These are phyloP conservation scores for Aspergillus leporis DNA, from an alignment of 495 filamentous ascomycete genomes.

Conservation along the genomic window DNA sequence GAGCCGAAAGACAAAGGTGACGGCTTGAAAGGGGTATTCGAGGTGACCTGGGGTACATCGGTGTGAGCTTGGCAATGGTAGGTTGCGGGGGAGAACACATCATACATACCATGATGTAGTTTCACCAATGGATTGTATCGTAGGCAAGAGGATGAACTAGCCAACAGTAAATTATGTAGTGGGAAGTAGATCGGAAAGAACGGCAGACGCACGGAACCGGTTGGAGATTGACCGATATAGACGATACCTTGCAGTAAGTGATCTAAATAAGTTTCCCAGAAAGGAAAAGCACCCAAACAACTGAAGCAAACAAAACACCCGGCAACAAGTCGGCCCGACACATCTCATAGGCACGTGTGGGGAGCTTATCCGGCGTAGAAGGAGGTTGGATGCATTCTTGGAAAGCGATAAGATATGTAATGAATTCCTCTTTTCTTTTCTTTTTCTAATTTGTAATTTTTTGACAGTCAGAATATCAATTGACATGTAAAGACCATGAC, in stretches of 20 bases:
- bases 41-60: conserved; percentile 27
- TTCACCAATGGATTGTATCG: neutral
- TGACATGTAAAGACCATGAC: neutral
- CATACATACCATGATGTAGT: conserved; percentile 28
- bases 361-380: conserved; percentile 7
- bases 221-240: no score
- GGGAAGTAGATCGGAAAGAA: no score
- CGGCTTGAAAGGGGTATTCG: conserved; percentile 62
- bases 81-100: neutral
- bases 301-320: conserved; percentile 25
- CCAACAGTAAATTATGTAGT: neutral
- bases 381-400: neutral
- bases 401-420: neutral
- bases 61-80: conserved; percentile 4
- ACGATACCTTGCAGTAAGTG: neutral
- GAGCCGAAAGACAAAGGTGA: conserved; percentile 70
- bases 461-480: neutral
- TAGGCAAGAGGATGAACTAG: neutral
- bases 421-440: neutral
- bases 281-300: conserved; percentile 24
- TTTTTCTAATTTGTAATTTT: neutral
- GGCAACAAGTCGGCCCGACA: conserved; percentile 35
- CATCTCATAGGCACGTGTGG: conserved; percentile 26
- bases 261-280: conserved; percentile 14
- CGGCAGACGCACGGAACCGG: no score